Evolutionary conservation across 306 rosid genomes (phyloP).

Genomic region (Aeschynomene evenia): DNA sequence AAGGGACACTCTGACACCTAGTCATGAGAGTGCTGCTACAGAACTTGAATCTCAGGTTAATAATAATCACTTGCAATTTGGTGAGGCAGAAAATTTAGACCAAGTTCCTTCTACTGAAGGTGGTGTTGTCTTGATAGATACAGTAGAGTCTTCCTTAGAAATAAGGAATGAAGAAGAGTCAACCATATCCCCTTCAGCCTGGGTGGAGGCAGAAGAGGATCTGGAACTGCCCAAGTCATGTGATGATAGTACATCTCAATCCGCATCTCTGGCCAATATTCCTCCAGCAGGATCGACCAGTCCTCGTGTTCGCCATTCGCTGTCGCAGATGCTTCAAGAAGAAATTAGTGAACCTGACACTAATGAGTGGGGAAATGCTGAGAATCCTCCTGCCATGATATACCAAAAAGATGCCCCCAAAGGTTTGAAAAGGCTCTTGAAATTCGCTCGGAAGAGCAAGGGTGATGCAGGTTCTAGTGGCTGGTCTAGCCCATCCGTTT

Average conservation of each 20-base stretch:
- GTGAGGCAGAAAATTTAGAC: constrained; percentile 47
- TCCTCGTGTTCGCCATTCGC: constrained; percentile 89
- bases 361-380: constrained; percentile 92
- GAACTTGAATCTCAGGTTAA: constrained; percentile 52
- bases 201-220: constrained; percentile 93
- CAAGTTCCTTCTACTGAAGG: constrained; percentile 42
- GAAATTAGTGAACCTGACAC: constrained; percentile 83
- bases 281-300: constrained; percentile 53
- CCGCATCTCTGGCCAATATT: constrained; percentile 46
- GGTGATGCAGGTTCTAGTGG: constrained; percentile 72
- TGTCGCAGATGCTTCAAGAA: constrained; percentile 97
- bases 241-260: constrained; percentile 48
- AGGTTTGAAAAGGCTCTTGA: constrained; percentile 91
- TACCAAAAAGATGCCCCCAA: constrained; percentile 91
- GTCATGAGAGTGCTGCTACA: constrained; percentile 40
- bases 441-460: constrained; percentile 92
- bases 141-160: constrained; percentile 50
- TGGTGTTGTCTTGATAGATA: constrained; percentile 40
- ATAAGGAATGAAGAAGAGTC: constrained; percentile 68
- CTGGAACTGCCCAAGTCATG: constrained; percentile 49
- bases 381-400: constrained; percentile 76
- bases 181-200: constrained; percentile 71
- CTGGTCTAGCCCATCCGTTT: constrained; percentile 92
- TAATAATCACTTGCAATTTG: constrained; percentile 42
- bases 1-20: constrained; percentile 36